A percentile compares a stretch with the other conserved stretches of the same genome.
These are phyloP conservation scores for Actinomortierella ambigua DNA, from an alignment of 371 early-diverging fungal genomes.

Conservation along the genomic window DNA sequence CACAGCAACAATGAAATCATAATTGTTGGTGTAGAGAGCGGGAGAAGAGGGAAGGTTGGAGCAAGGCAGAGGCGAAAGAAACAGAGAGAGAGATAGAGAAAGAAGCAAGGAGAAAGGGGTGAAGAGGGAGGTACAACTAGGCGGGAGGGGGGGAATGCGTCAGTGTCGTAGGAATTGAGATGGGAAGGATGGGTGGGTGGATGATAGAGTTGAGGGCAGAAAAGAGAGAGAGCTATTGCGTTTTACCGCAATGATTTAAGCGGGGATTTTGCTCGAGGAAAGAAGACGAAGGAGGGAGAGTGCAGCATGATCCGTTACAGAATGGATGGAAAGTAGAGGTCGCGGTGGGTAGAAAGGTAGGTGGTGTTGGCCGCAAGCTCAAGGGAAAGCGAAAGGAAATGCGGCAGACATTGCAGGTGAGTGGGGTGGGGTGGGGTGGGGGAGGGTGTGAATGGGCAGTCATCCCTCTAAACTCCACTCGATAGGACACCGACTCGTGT, in stretches of 20 bases:
- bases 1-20: too few relatives aligned
- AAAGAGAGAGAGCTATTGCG: neutral
- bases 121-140: neutral
- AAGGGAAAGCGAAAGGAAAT: too few relatives aligned
- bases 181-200: neutral
- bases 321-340: neutral
- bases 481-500: neutral
- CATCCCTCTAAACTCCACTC: too few relatives aligned
- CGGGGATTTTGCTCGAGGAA: neutral
- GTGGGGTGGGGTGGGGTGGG: neutral
- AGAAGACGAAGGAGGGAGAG: neutral
- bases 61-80: neutral
- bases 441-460: neutral
- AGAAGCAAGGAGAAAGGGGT: neutral
- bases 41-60: neutral
- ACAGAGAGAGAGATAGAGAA: neutral
- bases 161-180: too few relatives aligned
- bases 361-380: too few relatives aligned
- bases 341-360: too few relatives aligned
- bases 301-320: neutral
- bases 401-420: too few relatives aligned
- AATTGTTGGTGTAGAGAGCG: neutral
- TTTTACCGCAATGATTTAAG: neutral
- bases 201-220: neutral
- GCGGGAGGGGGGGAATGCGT: too few relatives aligned